Base-by-base conservation (phyloP, 805 yeast species). In the Isabelozyma pseudorhagii region DNA sequence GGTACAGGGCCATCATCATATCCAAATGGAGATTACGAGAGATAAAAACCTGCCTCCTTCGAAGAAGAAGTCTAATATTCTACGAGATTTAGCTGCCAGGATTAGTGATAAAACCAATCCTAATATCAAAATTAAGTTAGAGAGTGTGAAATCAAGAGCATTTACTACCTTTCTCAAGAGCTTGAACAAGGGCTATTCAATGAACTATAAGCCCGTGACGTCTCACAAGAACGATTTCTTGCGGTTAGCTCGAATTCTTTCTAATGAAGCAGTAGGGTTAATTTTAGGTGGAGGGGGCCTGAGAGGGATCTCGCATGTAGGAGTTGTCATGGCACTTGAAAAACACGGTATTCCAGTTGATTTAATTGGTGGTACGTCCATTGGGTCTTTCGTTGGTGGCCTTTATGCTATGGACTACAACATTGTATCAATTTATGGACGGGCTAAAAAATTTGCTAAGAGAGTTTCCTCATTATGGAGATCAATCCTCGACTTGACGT, bases 211-310 rank as follows among this genome's bases (percentile, higher is more conserved):
- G 38, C 66, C 74, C 2, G 64, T 66, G 50, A 77, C 75, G 56
- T 70, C 80, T 10, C 91, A 88, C 63, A 92, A 92, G 64, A 87
- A 85, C 63, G 99, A 93, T 64, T 94, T 94, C 64, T 74, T 89
- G 66, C 78, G 99, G 50, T 69, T 93, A 38, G 98, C 99, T 0
- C 78, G 99, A 59, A 80, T 94, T 8, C 69, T 93, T 13, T 88
- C 97, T 0, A 97, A 96, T 7, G 90, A 91, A 63, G 97, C 97
- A 0, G 88, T 94, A 40, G 99, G 98, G 0, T 72, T 94, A 15
- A 97, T 93, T 5, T 73, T 93, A 3, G 99, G 99, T 6, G 99
- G 99, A 11, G 99, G 99, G 40, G 99, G 99, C 41, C 97, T 98
- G 0, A 77, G 98, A 57, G 99, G 99, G 1, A 77, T 93, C 11